phyloP scores from a whole-genome alignment of 768 basidiomycete species.

The Pseudohyphozyma bogoriensis region DNA sequence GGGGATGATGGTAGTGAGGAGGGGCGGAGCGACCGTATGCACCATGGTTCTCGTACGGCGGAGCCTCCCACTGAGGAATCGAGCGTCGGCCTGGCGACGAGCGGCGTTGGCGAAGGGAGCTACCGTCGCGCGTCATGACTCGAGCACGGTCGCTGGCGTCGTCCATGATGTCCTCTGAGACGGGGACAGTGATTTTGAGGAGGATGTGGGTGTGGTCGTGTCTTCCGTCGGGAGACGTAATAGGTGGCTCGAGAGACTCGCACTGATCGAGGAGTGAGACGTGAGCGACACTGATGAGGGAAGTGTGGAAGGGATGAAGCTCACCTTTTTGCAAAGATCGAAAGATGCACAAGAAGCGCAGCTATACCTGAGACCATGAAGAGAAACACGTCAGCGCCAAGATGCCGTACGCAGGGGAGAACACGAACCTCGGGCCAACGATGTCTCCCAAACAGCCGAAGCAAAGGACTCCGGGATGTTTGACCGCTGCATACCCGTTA shows the following conservation, averaged over 20 bases:
- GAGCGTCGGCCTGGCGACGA: not conserved
- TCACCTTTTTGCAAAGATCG: not conserved
- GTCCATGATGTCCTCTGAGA: not conserved
- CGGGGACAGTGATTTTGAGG: slow-evolving; percentile 4
- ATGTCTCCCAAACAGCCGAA: not conserved
- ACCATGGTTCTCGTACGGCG: not conserved
- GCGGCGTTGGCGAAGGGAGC: not conserved
- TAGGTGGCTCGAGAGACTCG: not conserved
- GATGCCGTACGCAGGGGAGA: too few relatives aligned
- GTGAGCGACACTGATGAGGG: not conserved
- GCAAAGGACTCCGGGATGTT: not conserved
- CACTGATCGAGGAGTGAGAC: not conserved
- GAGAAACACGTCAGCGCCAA: too few relatives aligned
- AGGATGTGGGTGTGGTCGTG: not conserved
- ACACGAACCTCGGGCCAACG: not conserved
- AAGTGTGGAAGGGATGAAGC: not conserved
- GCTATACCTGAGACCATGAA: not conserved
- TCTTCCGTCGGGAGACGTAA: not conserved
- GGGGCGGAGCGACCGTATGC: not conserved
- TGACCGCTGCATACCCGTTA: not conserved
- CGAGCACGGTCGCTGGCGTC: slow-evolving; percentile 1
- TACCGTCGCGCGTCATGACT: not conserved
- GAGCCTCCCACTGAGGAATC: not conserved
- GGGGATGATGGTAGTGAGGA: not conserved
- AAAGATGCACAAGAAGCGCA: not conserved